These are phyloP conservation scores for Clonostachys rhizophaga DNA, from an alignment of 2,329 filamentous ascomycete species.

Conservation along the genomic window DNA sequence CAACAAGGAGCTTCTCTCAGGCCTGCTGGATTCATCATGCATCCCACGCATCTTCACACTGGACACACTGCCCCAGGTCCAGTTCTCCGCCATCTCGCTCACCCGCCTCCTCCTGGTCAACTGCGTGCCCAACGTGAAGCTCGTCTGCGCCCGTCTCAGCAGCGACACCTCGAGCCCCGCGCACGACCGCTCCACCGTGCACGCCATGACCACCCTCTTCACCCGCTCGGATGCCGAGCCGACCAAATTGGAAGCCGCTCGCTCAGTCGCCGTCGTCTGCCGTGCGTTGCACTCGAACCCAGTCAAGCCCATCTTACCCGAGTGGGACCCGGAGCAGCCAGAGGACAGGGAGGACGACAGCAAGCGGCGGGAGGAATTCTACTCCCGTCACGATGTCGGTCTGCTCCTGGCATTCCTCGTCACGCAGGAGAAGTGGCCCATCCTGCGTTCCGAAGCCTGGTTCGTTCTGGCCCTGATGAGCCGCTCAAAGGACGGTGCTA, in stretches of 20 bases:
- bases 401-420: conserved; percentile 45
- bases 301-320: conserved; percentile 19
- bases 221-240: conserved; percentile 36
- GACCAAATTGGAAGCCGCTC: conserved; percentile 55
- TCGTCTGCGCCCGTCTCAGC: conserved; percentile 36
- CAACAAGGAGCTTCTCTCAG: conserved; percentile 49
- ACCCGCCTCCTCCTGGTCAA: conserved; percentile 50
- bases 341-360: conserved; percentile 9
- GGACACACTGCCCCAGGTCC: conserved; percentile 48
- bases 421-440: conserved; percentile 52
- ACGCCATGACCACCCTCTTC: conserved; percentile 30
- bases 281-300: conserved; percentile 45
- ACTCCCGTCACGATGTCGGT: conserved; percentile 35
- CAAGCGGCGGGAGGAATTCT: conserved; percentile 30
- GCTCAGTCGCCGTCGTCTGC: conserved; percentile 46
- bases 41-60: conserved; percentile 51
- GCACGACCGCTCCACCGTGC: conserved; percentile 22
- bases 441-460: conserved; percentile 55
- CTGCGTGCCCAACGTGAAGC: conserved; percentile 45
- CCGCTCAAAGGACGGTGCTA: conserved; percentile 42
- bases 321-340: conserved; percentile 10
- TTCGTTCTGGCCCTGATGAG: conserved; percentile 59
- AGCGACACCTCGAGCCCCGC: conserved; percentile 17
- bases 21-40: conserved; percentile 35
- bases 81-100: conserved; percentile 55